Percentiles rank a stretch among this genome's conserved stretches.
Evolutionary conservation across 805 yeast species (phyloP).

Genomic region (Candida vartiovaarae): DNA sequence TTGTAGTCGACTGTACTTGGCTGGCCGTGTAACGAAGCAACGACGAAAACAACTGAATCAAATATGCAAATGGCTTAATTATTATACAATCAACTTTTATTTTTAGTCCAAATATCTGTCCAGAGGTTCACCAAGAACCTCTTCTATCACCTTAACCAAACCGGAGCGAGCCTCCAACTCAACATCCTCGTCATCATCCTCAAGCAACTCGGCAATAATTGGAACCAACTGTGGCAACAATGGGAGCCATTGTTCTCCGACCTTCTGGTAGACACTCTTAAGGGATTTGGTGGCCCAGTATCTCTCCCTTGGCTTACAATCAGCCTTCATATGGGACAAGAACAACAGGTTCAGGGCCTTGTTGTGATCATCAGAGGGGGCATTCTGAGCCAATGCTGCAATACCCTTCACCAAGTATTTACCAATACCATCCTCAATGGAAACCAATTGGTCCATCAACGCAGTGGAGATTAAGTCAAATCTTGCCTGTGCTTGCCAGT

Average conservation of each 20-base stretch:
- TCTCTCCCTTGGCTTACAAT: slow-evolving; percentile 50
- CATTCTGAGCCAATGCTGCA: slow-evolving; percentile 64
- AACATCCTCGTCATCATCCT: slow-evolving; percentile 91
- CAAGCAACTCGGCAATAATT: slow-evolving; percentile 87
- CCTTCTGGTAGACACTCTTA: slow-evolving; percentile 77
- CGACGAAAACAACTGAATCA: too few species aligned
- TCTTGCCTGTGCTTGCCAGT: slow-evolving; percentile 86
- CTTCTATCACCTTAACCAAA: slow-evolving; percentile 84
- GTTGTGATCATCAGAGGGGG: slow-evolving; percentile 68
- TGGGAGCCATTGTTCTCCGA: slow-evolving; percentile 92
- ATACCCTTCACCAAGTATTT: slow-evolving; percentile 75
- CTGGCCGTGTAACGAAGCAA: too few species aligned
- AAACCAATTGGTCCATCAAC: slow-evolving; percentile 57
- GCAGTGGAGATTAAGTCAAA: slow-evolving; percentile 64
- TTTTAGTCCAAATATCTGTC: slow-evolving; percentile 60
- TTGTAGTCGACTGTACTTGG: too few species aligned
- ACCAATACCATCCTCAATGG: slow-evolving; percentile 69
- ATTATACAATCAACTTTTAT: too few species aligned
- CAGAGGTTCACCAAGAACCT: slow-evolving; percentile 89
- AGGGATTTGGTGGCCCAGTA: slow-evolving; percentile 76
- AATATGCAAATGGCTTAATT: too few species aligned
- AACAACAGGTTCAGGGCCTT: slow-evolving; percentile 62
- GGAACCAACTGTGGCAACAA: slow-evolving; percentile 94
- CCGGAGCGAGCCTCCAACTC: slow-evolving; percentile 89
- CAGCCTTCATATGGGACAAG: slow-evolving; percentile 60